Evolutionary conservation across 1,284 basidiomycete species (phyloP), one percentile per base, ranked within the genome.

Genomic region (Earliella scabrosa): DNA sequence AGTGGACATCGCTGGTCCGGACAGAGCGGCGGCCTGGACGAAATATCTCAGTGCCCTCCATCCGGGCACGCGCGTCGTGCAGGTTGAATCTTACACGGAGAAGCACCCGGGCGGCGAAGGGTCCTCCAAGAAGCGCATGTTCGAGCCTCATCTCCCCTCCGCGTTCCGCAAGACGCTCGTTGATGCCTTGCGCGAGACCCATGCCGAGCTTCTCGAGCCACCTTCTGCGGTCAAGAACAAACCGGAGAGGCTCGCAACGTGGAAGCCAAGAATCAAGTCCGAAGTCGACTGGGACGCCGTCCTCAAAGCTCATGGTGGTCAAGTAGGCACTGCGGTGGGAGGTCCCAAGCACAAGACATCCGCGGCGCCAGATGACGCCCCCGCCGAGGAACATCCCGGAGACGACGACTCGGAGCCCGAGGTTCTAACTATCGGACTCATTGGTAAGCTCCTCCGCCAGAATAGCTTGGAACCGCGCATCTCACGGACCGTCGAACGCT

Each of bases 351-450:
- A n/a, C n/a, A n/a, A n/a, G n/a, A n/a, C 65, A 11, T 39, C 31
- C 21, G 59, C 24, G n/a, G 44, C 59, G 8, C n/a, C 36, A 20
- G 63, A 64, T 44, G 56, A 59, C 7, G 54, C 56, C 32, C 34
- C 50, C 4, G 56, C 63, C 20, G 63, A 65, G 20, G 51, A 59
- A 8, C 71, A 64, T 6, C 66, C 68, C 10, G 69, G 62, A 11
- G 61, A 60, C 18, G 59, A 65, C 26, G 60, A 70, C 3, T 66
- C 63, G 24, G 73, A 85, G 61, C 78, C 80, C 3, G 84, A 87
- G 31, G 85, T 83, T 60, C 70, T 96, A 40, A 95, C 92, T 0
- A 79, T 97, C 51, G 94, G 94, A 0, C 71, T 96, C 31, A 90
- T 96, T 60, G 94, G 93, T 83, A 66, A 26, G 74, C 62, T 24